Base-by-base conservation (phyloP, 129 eudicot genomes). In the Kitagawia praeruptora region DNA sequence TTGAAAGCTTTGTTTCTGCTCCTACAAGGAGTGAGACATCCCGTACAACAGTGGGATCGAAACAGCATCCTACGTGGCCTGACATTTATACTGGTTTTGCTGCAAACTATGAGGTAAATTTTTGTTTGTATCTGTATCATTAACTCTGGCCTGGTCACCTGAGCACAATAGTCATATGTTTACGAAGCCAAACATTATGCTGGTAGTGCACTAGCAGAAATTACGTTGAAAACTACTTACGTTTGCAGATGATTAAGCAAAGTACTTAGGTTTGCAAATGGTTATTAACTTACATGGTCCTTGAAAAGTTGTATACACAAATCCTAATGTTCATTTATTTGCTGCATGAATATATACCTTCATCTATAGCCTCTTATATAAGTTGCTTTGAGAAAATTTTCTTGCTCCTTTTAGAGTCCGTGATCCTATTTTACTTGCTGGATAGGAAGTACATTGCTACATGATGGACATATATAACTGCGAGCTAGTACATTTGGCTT, bases 61-160 rank as follows among this genome's bases (percentile, higher is more conserved):
- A 84, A 48, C 80, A 80, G 28, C 41, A 75, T 74, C 80, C 85
- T 5, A 54, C 64, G 41, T 82, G 85, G 93, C 81, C 89, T 75
- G 67, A 79, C 78, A 80, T 82, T 74, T 80, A 87, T 84, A 51
- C 91, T 70, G 87, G 91, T 70, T 81, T 87, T 37, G n/a, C 83
- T 53, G 89, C 85, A 75, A 85, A 77, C 56, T 79, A 77, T 74
- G 87, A 84, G 89, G 95, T 92, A 61, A 78, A 40, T 34, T 13
- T 58, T 47, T 45, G 44, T 21, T 58, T 77, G 40, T n/a, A 25
- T 27, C 14, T 13, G 51, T 77, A 56, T 61, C 80, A 45, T 44
- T 44, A 25, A 45, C 8, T 15, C 37, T 28, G 5, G 48, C 5
- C 47, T 16, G 63, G 73, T 3, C 38, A 44, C 44, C 19, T 66